phyloP scores from a whole-genome alignment of 2,329 filamentous ascomycete genomes.

The Knufia petricola region DNA sequence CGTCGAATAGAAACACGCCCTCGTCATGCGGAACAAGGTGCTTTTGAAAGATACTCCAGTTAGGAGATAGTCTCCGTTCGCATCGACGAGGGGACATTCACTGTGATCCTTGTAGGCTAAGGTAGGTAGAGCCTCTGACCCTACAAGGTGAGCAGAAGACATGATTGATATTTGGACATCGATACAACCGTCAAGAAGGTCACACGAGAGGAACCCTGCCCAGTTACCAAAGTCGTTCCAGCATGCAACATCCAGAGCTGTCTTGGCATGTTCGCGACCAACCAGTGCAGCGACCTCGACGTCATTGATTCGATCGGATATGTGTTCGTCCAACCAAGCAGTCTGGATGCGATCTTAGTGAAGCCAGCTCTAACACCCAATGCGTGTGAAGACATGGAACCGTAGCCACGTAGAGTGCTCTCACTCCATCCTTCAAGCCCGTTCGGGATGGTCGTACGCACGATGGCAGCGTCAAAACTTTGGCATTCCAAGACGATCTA shows the following conservation, averaged over 20 bases:
- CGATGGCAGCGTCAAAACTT: slow-evolving; percentile 23
- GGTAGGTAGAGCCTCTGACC: slow-evolving; percentile 12
- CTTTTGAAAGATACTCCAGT: slow-evolving; percentile 23
- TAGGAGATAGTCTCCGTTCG: slow-evolving; percentile 21
- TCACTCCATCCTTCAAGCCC: slow-evolving; percentile 25
- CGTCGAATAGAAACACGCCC: slow-evolving; percentile 22
- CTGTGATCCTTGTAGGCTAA: slow-evolving; percentile 11
- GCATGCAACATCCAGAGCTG: slow-evolving; percentile 16
- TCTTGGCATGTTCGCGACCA: slow-evolving; percentile 23
- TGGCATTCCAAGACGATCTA: slow-evolving; percentile 14
- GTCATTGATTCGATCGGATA: slow-evolving; percentile 25
- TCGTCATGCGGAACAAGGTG: slow-evolving; percentile 22
- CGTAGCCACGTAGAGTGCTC: slow-evolving; percentile 22
- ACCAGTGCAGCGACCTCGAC: slow-evolving; percentile 23
- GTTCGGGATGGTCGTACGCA: slow-evolving; percentile 22
- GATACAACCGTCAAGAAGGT: slow-evolving; percentile 23
- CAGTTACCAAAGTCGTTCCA: slow-evolving; percentile 24
- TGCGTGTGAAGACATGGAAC: slow-evolving; percentile 22
- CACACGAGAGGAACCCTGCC: slow-evolving; percentile 22
- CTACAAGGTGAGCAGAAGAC: slow-evolving; percentile 14
- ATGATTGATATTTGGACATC: slow-evolving; percentile 15
- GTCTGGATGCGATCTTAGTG: slow-evolving; percentile 22
- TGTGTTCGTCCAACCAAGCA: slow-evolving; percentile 23
- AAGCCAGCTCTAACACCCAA: slow-evolving; percentile 23
- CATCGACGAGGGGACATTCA: slow-evolving; percentile 22